phyloP scores from a whole-genome alignment of 1,284 basidiomycete genomes.

The Moesziomyces parantarcticus region DNA sequence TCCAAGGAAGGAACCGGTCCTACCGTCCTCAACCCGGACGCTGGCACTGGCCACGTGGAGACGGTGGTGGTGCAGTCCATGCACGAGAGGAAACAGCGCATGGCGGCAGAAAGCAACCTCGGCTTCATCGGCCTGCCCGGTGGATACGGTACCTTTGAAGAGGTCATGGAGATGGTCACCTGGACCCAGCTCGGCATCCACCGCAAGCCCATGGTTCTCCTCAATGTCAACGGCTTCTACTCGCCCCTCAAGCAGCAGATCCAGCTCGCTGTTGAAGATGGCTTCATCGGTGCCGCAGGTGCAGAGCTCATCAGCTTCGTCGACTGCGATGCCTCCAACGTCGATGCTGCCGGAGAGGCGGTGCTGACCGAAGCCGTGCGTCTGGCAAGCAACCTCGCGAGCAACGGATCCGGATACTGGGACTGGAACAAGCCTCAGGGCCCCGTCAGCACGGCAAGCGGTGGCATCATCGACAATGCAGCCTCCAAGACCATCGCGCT shows the following conservation, averaged over 20 bases:
- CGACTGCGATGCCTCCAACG: slow-evolving; percentile 76
- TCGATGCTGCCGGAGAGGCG: slow-evolving; percentile 71
- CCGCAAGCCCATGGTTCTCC: slow-evolving; percentile 81
- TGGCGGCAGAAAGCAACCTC: slow-evolving; percentile 78
- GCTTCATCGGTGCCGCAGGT: slow-evolving; percentile 72
- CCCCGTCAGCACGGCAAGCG: slow-evolving; percentile 20
- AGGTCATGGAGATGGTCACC: slow-evolving; percentile 86
- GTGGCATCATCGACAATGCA: slow-evolving; percentile 35
- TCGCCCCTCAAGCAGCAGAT: slow-evolving; percentile 81
- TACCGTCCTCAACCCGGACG: slow-evolving; percentile 57
- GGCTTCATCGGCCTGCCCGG: slow-evolving; percentile 89
- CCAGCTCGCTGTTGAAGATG: slow-evolving; percentile 75
- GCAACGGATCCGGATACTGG: slow-evolving; percentile 57
- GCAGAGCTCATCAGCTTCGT: slow-evolving; percentile 68
- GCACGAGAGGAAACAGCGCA: slow-evolving; percentile 90
- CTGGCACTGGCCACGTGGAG: slow-evolving; percentile 37
- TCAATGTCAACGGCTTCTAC: slow-evolving; percentile 85
- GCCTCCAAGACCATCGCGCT: slow-evolving; percentile 27
- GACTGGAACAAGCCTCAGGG: slow-evolving; percentile 58
- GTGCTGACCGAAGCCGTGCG: slow-evolving; percentile 54
- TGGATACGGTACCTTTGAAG: slow-evolving; percentile 91
- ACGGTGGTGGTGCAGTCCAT: slow-evolving; percentile 76
- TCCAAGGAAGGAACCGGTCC: slow-evolving; percentile 57
- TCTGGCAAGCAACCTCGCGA: slow-evolving; percentile 29
- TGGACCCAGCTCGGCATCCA: slow-evolving; percentile 93